A percentile compares a stretch with the other conserved stretches of the same genome.
Conservation (phyloP, 352 stramenopile genomes). For the Pythium vanterpoolii region DNA sequence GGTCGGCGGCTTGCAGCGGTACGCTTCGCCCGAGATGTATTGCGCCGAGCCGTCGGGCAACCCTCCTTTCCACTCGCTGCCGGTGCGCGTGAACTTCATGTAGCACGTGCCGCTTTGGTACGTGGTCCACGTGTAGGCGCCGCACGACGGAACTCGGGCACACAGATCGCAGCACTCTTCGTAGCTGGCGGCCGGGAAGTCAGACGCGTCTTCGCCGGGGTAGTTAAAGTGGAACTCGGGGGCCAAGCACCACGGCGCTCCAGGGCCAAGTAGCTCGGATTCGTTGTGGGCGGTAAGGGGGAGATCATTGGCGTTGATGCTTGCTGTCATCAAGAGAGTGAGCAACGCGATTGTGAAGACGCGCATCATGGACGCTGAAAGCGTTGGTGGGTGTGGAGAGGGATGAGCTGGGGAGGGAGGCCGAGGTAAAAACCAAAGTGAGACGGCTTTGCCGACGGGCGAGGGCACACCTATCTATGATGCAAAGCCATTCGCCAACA, state of each 20-base stretch:
- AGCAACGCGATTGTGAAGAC: neutral
- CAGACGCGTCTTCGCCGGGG: constrained; percentile 6
- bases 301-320: neutral
- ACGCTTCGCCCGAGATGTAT: neutral
- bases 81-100: constrained; percentile 8
- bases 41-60: neutral
- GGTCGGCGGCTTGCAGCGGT: neutral
- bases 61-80: neutral
- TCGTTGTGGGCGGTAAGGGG: neutral
- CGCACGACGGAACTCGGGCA: neutral
- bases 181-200: neutral
- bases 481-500: no score
- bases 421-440: neutral
- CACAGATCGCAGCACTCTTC: constrained; percentile 10
- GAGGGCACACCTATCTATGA: no score
- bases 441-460: no score
- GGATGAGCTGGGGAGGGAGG: neutral
- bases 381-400: neutral
- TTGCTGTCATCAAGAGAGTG: neutral
- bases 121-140: constrained; percentile 21
- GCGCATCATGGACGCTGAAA: neutral
- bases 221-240: constrained; percentile 4
- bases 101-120: constrained; percentile 24
- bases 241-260: neutral
- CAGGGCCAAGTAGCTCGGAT: neutral